Conservation (phyloP, 768 basidiomycete species). For the Psilocybe azurescens region DNA sequence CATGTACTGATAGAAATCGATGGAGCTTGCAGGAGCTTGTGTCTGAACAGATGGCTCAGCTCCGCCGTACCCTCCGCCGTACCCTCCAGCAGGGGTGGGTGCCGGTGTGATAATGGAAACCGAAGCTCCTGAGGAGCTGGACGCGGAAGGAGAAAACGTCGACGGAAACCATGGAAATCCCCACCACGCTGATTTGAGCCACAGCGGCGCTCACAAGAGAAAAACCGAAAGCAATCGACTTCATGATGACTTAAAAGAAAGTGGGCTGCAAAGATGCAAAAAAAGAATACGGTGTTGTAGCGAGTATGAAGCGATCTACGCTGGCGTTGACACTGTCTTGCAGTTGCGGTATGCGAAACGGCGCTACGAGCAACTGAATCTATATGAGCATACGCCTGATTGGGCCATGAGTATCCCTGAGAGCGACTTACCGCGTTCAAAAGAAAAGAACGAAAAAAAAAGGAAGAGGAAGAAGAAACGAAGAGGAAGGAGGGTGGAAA, state of each 20-base stretch:
- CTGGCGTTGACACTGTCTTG: constrained; percentile 70
- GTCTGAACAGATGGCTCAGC: constrained; percentile 40
- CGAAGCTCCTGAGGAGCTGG: constrained; percentile 6
- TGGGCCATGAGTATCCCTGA: neutral
- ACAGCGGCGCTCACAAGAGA: constrained; percentile 60
- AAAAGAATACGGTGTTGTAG: constrained; percentile 39
- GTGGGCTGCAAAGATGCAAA: constrained; percentile 44
- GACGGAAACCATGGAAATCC: constrained; percentile 44
- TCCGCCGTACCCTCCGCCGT: constrained; percentile 24
- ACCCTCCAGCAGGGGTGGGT: constrained; percentile 23
- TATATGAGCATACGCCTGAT: constrained; percentile 33
- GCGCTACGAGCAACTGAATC: constrained; percentile 33
- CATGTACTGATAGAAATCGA: constrained; percentile 53
- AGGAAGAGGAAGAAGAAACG: constrained; percentile 48
- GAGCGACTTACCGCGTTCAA: constrained; percentile 47
- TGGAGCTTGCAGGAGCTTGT: constrained; percentile 36
- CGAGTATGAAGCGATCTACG: constrained; percentile 69
- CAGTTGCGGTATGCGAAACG: constrained; percentile 54
- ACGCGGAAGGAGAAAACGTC: constrained; percentile 26
- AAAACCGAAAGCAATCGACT: constrained; percentile 63
- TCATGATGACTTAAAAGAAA: constrained; percentile 59
- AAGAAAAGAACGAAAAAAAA: constrained; percentile 41
- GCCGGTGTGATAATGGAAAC: constrained; percentile 26
- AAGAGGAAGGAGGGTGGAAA: constrained; percentile 37
- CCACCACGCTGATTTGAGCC: constrained; percentile 58